Evolutionary conservation across 1,284 basidiomycete genomes (phyloP).

Genomic region (Cutaneotrichosporon mucoides): DNA sequence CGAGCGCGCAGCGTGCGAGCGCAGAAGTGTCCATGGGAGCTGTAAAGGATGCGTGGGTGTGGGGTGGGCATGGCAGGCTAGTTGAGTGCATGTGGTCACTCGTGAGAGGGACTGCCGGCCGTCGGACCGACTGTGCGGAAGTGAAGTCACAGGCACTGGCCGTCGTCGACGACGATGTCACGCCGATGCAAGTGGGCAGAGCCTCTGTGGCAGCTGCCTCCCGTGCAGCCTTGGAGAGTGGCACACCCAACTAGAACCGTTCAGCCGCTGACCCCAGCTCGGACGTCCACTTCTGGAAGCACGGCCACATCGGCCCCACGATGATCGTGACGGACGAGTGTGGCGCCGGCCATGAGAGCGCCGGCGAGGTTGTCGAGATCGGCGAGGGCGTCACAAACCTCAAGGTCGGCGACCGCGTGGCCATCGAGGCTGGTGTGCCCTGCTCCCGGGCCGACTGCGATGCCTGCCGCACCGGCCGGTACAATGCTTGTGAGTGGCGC

Average conservation of each 20-base stretch:
- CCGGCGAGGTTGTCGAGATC: constrained; percentile 51
- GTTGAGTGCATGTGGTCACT: too few species aligned
- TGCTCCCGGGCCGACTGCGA: constrained; percentile 53
- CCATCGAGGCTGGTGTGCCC: constrained; percentile 55
- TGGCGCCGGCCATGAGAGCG: constrained; percentile 50
- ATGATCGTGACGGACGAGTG: constrained; percentile 49
- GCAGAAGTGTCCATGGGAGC: too few species aligned
- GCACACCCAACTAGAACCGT: neutral
- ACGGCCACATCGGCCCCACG: constrained; percentile 50
- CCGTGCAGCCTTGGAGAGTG: too few species aligned
- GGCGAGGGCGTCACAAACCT: constrained; percentile 48
- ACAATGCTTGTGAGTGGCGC: constrained; percentile 51
- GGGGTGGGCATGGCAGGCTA: too few species aligned
- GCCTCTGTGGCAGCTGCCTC: too few species aligned
- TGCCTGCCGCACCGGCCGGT: constrained; percentile 53
- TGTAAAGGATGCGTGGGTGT: too few species aligned
- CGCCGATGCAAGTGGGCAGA: too few species aligned
- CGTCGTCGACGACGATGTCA: too few species aligned
- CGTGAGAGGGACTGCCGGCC: too few species aligned
- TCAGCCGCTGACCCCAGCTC: constrained; percentile 29
- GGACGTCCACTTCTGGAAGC: constrained; percentile 56
- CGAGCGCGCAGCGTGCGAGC: too few species aligned
- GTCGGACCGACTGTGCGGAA: too few species aligned
- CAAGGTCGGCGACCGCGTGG: constrained; percentile 51
- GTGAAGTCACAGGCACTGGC: too few species aligned